Conservation (phyloP, 345 rosid species). For the Mercurialis annua region DNA sequence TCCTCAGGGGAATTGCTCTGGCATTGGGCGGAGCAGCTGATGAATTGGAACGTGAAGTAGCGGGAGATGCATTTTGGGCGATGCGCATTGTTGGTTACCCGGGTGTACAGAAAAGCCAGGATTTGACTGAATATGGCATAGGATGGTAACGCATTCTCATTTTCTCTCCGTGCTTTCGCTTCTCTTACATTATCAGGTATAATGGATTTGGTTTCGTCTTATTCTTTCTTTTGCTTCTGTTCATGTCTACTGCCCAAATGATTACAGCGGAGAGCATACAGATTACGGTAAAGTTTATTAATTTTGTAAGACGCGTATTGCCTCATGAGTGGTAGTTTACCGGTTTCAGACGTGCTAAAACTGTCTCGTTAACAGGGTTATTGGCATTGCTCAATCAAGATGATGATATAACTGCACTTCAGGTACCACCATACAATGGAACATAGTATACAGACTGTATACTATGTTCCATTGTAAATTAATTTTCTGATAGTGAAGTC, state of each 20-base stretch:
- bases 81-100: conserved; percentile 80
- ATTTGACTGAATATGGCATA: conserved; percentile 41
- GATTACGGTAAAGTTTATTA: conserved; percentile 62
- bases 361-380: conserved; percentile 41
- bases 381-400: conserved; percentile 85
- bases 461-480: too few relatives aligned
- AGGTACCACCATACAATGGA: conserved; percentile 35
- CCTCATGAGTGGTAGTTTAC: neutral
- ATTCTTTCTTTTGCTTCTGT: conserved; percentile 1
- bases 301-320: conserved; percentile 1
- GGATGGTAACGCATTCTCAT: conserved; percentile 63
- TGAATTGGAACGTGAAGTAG: conserved; percentile 70
- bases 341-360: neutral
- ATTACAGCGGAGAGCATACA: conserved; percentile 75
- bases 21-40: conserved; percentile 63
- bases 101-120: conserved; percentile 36
- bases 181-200: conserved; percentile 2
- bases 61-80: conserved; percentile 90
- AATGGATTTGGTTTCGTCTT: neutral
- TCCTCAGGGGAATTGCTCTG: conserved; percentile 68
- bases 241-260: conserved; percentile 12
- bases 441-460: neutral
- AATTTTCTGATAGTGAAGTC: too few relatives aligned
- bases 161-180: conserved; percentile 3
- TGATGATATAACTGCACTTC: conserved; percentile 74